phyloP scores from a whole-genome alignment of 176 grass and related monocot genomes.

The Zoysia pacifica region DNA sequence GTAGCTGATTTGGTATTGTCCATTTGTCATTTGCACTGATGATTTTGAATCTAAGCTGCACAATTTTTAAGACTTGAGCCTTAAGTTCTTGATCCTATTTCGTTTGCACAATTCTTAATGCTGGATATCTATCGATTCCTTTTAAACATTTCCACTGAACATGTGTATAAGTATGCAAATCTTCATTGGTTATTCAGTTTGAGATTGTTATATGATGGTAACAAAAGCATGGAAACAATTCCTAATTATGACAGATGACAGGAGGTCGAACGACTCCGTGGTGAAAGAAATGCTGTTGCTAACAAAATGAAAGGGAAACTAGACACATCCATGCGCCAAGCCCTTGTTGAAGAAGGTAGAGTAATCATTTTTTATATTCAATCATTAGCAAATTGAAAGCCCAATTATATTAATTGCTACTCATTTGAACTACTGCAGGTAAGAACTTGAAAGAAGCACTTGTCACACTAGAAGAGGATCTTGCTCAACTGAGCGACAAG shows the following conservation, averaged over 20 bases:
- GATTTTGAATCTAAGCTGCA: background rate
- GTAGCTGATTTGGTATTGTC: slow-evolving; percentile 10
- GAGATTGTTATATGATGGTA: slow-evolving; percentile 40
- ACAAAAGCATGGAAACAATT: slow-evolving; percentile 63
- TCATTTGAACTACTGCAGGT: slow-evolving; percentile 49
- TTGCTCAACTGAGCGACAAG: slow-evolving; percentile 75
- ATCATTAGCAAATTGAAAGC: slow-evolving; percentile 4
- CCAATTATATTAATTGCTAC: background rate
- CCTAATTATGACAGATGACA: slow-evolving; percentile 94
- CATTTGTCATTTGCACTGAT: background rate
- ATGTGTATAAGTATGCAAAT: background rate
- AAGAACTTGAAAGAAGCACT: slow-evolving; percentile 94
- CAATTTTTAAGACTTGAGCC: background rate
- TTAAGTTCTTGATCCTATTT: background rate
- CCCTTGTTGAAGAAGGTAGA: slow-evolving; percentile 94
- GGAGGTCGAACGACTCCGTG: slow-evolving; percentile 90
- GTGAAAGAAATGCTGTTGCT: slow-evolving; percentile 90
- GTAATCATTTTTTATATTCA: background rate
- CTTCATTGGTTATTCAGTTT: slow-evolving; percentile 28
- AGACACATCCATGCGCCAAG: slow-evolving; percentile 74
- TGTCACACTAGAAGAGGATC: slow-evolving; percentile 79
- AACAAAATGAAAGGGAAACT: slow-evolving; percentile 98
- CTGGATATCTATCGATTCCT: background rate
- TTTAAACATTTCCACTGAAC: background rate
- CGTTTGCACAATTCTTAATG: background rate